These are phyloP conservation scores for Alnus rubra DNA, from an alignment of 306 rosid genomes.

Conservation along the genomic window DNA sequence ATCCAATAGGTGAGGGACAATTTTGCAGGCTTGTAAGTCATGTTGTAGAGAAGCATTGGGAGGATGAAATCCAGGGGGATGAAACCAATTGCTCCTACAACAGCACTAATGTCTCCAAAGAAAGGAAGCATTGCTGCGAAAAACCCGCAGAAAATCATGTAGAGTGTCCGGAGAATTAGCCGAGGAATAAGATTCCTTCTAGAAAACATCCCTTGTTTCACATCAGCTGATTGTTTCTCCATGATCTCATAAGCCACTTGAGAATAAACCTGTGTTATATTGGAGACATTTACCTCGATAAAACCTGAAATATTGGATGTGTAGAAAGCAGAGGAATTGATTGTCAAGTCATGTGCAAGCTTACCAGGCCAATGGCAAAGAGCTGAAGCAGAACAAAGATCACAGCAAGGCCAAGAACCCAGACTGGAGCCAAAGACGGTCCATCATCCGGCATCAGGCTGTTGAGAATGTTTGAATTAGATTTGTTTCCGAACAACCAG, in stretches of 20 bases:
- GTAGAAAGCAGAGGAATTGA: not conserved
- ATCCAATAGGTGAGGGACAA: conserved; percentile 64
- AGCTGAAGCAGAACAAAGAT: conserved; percentile 89
- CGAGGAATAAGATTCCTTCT: conserved; percentile 83
- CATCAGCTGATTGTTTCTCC: conserved; percentile 86
- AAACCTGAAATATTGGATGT: not conserved
- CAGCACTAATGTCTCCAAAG: conserved; percentile 82
- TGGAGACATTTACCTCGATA: not conserved
- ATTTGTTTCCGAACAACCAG: conserved; percentile 79
- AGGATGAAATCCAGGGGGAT: conserved; percentile 92
- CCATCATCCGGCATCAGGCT: conserved; percentile 75
- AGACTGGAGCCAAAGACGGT: conserved; percentile 85
- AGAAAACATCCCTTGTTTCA: conserved; percentile 73
- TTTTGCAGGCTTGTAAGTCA: conserved; percentile 69
- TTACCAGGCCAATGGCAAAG: conserved; percentile 90
- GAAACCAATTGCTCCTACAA: conserved; percentile 92
- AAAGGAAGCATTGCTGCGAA: conserved; percentile 95
- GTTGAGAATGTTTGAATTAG: conserved; percentile 69
- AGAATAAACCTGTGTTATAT: conserved; percentile 71
- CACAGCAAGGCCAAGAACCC: conserved; percentile 77
- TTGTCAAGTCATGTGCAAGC: not conserved
- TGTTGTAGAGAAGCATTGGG: conserved; percentile 93
- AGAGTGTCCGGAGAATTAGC: conserved; percentile 66
- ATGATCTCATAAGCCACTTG: conserved; percentile 98
- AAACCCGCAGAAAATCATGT: conserved; percentile 74